phyloP scores from a whole-genome alignment of 2,329 filamentous ascomycete species.

The Exophiala bonariae region DNA sequence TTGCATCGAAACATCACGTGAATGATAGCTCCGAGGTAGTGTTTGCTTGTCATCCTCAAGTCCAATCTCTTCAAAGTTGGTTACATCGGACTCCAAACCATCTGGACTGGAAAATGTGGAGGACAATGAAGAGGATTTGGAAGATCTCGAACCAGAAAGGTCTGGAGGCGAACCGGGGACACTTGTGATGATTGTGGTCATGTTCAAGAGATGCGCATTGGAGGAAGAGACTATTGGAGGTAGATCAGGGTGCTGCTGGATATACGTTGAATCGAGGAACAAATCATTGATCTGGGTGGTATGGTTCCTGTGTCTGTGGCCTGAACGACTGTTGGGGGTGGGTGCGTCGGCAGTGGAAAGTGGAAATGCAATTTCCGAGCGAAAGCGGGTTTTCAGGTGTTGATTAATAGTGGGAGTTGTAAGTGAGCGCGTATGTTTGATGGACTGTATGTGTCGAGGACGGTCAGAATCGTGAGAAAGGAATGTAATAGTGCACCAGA shows the following conservation, averaged over 20 bases:
- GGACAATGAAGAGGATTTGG: constrained; percentile 84
- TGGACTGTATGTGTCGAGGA: background rate
- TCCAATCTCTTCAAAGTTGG: constrained; percentile 91
- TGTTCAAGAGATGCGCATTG: constrained; percentile 33
- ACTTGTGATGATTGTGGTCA: constrained; percentile 40
- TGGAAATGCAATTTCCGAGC: constrained; percentile 21
- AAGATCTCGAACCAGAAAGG: constrained; percentile 82
- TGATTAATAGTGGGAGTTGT: constrained; percentile 2
- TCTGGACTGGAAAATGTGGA: constrained; percentile 68
- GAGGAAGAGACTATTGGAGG: constrained; percentile 18
- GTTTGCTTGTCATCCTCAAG: constrained; percentile 67
- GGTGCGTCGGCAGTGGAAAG: constrained; percentile 9
- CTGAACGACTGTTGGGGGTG: constrained; percentile 11
- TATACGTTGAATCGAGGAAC: constrained; percentile 9
- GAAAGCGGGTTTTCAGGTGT: constrained; percentile 14
- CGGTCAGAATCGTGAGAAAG: constrained; percentile 10
- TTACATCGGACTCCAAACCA: constrained; percentile 65
- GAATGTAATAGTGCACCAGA: constrained; percentile 19
- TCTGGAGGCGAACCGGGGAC: constrained; percentile 71
- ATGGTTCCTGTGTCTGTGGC: constrained; percentile 11
- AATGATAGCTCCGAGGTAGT: constrained; percentile 11
- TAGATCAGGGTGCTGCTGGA: constrained; percentile 10
- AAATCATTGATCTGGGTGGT: constrained; percentile 15
- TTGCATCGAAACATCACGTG: constrained; percentile 20
- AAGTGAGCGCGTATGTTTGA: background rate